These are phyloP conservation scores for Colletotrichum somersetense DNA, from an alignment of 2,329 filamentous ascomycete genomes.

Conservation along the genomic window DNA sequence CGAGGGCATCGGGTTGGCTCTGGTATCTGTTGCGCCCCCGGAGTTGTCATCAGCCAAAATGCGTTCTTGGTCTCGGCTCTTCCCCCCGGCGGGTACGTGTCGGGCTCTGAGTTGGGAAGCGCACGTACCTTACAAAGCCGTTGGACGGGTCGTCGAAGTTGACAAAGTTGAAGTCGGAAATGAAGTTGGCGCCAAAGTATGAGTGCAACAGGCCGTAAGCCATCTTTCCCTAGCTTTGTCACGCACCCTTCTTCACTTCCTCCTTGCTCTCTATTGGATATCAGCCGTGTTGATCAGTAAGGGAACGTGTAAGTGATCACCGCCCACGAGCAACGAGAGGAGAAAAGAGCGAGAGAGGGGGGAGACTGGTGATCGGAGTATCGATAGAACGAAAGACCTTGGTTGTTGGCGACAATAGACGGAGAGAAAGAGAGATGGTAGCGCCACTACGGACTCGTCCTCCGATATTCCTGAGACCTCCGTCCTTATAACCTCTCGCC, in stretches of 20 bases:
- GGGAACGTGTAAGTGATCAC: conserved; percentile 3
- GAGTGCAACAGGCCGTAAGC: conserved; percentile 58
- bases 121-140: conserved; percentile 75
- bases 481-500: conserved; percentile 31
- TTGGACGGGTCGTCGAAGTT: conserved; percentile 70
- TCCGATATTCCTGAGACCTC: neutral
- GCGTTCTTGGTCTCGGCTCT: neutral
- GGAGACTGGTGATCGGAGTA: conserved; percentile 4
- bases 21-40: conserved; percentile 55
- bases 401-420: neutral
- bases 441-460: neutral
- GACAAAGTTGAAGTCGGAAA: conserved; percentile 64
- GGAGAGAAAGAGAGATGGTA: conserved; percentile 19
- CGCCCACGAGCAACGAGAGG: neutral
- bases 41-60: neutral
- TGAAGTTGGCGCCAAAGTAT: conserved; percentile 58
- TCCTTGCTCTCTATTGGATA: neutral
- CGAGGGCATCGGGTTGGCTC: conserved; percentile 54
- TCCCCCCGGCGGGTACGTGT: neutral
- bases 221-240: conserved; percentile 24
- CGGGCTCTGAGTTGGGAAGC: conserved; percentile 33
- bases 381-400: conserved; percentile 27
- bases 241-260: neutral
- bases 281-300: neutral
- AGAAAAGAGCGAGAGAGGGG: conserved; percentile 2